phyloP scores from a whole-genome alignment of 306 rosid genomes.

The Castanea mollissima region DNA sequence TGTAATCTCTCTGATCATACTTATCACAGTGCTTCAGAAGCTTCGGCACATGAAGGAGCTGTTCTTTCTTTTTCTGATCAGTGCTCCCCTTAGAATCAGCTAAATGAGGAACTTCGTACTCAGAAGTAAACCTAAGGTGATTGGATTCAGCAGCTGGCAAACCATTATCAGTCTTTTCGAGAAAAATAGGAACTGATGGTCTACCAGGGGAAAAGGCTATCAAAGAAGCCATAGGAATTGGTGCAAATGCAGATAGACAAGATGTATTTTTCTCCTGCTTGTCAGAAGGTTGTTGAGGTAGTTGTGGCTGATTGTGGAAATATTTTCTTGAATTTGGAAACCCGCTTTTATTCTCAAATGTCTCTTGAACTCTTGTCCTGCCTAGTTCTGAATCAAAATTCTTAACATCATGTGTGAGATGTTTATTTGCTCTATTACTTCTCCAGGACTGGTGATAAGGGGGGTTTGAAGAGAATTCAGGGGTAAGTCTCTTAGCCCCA shows the following conservation, averaged over 20 bases:
- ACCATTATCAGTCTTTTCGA: conserved; percentile 13
- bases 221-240: conserved; percentile 17
- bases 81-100: conserved; percentile 13
- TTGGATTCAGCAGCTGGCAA: conserved; percentile 11
- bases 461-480: conserved; percentile 21
- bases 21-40: conserved; percentile 32
- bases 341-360: background rate
- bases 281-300: conserved; percentile 12
- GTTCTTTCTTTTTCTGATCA: conserved; percentile 29
- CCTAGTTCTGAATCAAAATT: conserved; percentile 20
- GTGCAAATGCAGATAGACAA: conserved; percentile 22
- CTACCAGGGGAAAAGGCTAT: conserved; percentile 28
- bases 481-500: conserved; percentile 32
- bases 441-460: conserved; percentile 20
- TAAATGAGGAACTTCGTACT: conserved; percentile 7
- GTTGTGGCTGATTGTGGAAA: background rate
- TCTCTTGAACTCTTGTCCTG: conserved; percentile 19
- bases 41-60: conserved; percentile 27
- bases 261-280: conserved; percentile 18
- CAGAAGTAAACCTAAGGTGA: conserved; percentile 8
- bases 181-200: conserved; percentile 24
- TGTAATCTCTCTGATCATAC: conserved; percentile 28
- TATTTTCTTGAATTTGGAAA: conserved; percentile 6
- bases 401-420: background rate
- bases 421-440: conserved; percentile 25